phyloP scores from a whole-genome alignment of 2,329 filamentous ascomycete species.

The Sporothrix euskadiensis region DNA sequence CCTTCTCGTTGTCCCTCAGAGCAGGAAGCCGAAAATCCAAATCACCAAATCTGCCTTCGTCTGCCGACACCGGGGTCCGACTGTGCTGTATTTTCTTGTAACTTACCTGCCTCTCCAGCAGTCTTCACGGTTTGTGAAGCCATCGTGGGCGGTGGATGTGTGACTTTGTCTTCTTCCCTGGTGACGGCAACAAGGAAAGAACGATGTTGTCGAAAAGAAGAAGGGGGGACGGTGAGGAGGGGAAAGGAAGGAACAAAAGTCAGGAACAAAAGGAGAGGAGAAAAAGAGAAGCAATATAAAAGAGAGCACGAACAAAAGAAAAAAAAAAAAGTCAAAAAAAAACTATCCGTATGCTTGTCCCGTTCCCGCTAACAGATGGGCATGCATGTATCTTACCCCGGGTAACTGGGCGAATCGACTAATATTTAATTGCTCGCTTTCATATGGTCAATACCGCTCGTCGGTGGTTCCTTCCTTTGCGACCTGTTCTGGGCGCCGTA shows the following conservation, averaged over 20 bases:
- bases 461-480: constrained; percentile 23
- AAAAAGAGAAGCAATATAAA: constrained; percentile 21
- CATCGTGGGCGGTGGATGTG: constrained; percentile 29
- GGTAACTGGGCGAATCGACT: constrained; percentile 24
- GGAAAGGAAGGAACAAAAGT: constrained; percentile 3
- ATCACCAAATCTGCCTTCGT: constrained; percentile 4
- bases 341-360: constrained; percentile 17
- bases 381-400: constrained; percentile 20
- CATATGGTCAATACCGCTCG: constrained; percentile 23
- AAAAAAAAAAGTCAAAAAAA: constrained; percentile 20
- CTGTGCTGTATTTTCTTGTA: not conserved
- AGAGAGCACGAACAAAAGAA: constrained; percentile 18
- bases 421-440: constrained; percentile 27
- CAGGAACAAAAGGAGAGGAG: constrained; percentile 15
- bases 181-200: constrained; percentile 19
- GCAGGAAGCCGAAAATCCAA: not conserved
- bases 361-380: constrained; percentile 27
- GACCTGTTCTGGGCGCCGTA: not conserved
- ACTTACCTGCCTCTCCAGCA: constrained; percentile 36
- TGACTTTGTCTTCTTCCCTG: constrained; percentile 31
- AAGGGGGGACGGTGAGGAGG: not conserved
- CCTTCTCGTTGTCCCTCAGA: not conserved
- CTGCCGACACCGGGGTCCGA: not conserved
- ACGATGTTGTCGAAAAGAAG: not conserved
- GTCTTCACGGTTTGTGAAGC: constrained; percentile 32